phyloP scores from a whole-genome alignment of 2,329 filamentous ascomycete genomes.

The Penicillium sp. region DNA sequence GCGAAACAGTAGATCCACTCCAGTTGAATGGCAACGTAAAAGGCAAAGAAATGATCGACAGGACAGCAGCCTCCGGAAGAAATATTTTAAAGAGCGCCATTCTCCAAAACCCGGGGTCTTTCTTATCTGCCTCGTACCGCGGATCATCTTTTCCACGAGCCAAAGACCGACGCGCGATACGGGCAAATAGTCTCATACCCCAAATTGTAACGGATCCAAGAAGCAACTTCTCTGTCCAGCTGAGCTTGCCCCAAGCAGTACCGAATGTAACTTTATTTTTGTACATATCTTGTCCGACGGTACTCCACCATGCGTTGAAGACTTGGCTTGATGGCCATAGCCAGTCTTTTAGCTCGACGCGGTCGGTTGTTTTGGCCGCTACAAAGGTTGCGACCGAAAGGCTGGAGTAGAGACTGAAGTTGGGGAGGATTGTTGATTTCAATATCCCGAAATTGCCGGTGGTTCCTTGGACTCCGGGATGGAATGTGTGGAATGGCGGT shows the following conservation, averaged over 20 bases:
- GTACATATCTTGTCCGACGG: slow-evolving; percentile 53
- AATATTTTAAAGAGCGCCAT: slow-evolving; percentile 55
- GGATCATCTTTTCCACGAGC: slow-evolving; percentile 56
- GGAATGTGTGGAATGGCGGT: not conserved
- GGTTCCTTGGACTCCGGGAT: slow-evolving; percentile 3
- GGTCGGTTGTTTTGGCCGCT: slow-evolving; percentile 52
- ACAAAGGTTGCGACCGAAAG: slow-evolving; percentile 55
- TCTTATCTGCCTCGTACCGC: slow-evolving; percentile 55
- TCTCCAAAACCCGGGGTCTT: slow-evolving; percentile 58
- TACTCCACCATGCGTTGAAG: slow-evolving; percentile 61
- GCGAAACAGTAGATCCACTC: not conserved
- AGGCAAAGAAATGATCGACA: not conserved
- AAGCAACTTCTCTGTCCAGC: slow-evolving; percentile 57
- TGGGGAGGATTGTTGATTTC: slow-evolving; percentile 55
- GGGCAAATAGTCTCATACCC: slow-evolving; percentile 58
- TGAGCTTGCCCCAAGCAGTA: slow-evolving; percentile 49
- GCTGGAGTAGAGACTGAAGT: slow-evolving; percentile 54
- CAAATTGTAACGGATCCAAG: slow-evolving; percentile 58
- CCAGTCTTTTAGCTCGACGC: slow-evolving; percentile 62
- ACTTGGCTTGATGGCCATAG: slow-evolving; percentile 58
- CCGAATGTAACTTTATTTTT: slow-evolving; percentile 48
- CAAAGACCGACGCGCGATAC: slow-evolving; percentile 51
- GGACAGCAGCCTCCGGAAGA: slow-evolving; percentile 44
- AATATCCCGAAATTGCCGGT: slow-evolving; percentile 51
- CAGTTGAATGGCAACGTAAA: not conserved